These are phyloP conservation scores for Pythium guiyangense DNA, from an alignment of 352 stramenopile species.

Conservation along the genomic window DNA sequence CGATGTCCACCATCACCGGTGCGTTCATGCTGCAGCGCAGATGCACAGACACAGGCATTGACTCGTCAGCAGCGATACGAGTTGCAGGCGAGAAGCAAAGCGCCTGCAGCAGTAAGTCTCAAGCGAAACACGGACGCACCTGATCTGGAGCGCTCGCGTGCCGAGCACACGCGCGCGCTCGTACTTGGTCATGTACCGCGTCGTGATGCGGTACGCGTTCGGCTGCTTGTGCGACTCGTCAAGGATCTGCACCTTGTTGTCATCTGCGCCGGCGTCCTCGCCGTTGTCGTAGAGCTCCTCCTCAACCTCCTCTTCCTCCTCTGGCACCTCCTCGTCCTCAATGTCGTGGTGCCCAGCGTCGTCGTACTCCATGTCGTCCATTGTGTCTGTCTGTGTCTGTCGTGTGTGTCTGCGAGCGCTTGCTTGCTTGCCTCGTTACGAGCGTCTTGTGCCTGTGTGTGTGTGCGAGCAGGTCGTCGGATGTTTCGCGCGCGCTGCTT, in stretches of 20 bases:
- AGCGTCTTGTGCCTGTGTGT: not conserved
- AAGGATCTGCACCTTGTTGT: conserved; percentile 73
- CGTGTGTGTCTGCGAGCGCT: too few relatives aligned
- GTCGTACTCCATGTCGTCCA: conserved; percentile 88
- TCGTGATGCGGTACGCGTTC: conserved; percentile 93
- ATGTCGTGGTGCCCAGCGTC: conserved; percentile 70
- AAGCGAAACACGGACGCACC: conserved; percentile 29
- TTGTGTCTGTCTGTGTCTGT: conserved; percentile 14
- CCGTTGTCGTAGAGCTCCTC: conserved; percentile 68
- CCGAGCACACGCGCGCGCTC: conserved; percentile 97
- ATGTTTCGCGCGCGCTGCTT: conserved; percentile 3
- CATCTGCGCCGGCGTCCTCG: conserved; percentile 47
- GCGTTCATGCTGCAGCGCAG: conserved; percentile 88
- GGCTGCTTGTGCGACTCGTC: conserved; percentile 85
- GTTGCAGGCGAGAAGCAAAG: not conserved
- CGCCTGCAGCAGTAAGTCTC: not conserved
- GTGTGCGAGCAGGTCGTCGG: not conserved
- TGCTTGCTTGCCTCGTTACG: not conserved
- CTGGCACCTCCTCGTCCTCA: conserved; percentile 77
- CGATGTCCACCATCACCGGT: conserved; percentile 94
- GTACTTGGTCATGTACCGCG: conserved; percentile 99
- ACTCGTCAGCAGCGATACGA: not conserved
- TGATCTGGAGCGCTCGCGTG: conserved; percentile 98
- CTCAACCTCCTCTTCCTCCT: conserved; percentile 77
- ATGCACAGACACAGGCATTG: not conserved